phyloP scores from a whole-genome alignment of 2,329 filamentous ascomycete species.

The Fusarium sp. region DNA sequence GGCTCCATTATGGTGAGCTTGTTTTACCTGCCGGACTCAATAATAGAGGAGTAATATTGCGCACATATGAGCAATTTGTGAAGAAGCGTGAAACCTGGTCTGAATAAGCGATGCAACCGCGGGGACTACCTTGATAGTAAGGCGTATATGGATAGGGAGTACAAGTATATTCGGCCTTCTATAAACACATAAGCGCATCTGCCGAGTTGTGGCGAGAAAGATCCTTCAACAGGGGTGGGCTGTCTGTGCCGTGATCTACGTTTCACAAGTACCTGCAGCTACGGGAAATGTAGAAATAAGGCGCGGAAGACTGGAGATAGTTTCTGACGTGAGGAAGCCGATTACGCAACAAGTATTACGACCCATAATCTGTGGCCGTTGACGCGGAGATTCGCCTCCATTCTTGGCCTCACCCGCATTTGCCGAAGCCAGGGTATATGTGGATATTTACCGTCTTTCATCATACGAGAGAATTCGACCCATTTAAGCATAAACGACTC shows the following conservation, averaged over 20 bases:
- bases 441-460: not conserved
- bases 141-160: not conserved
- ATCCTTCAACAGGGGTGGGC: not conserved
- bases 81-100: not conserved
- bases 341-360: not conserved
- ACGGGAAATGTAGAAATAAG: not conserved
- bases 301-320: not conserved
- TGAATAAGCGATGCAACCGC: not conserved
- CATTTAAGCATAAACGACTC: conserved; percentile 1
- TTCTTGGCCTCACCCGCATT: not conserved
- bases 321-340: not conserved
- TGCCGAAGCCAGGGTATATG: not conserved
- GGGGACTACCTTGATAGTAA: not conserved
- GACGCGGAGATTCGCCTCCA: not conserved
- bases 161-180: not conserved
- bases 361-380: not conserved
- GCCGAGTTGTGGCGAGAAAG: not conserved
- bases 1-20: not conserved
- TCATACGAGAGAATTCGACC: not conserved
- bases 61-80: conserved; percentile 1
- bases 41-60: not conserved
- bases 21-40: not conserved
- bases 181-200: not conserved
- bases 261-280: not conserved
- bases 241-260: not conserved